Percentiles rank a stretch among this genome's conserved stretches.
phyloP scores from a whole-genome alignment of 2,329 filamentous ascomycete species.

The Diplodia seriata region DNA sequence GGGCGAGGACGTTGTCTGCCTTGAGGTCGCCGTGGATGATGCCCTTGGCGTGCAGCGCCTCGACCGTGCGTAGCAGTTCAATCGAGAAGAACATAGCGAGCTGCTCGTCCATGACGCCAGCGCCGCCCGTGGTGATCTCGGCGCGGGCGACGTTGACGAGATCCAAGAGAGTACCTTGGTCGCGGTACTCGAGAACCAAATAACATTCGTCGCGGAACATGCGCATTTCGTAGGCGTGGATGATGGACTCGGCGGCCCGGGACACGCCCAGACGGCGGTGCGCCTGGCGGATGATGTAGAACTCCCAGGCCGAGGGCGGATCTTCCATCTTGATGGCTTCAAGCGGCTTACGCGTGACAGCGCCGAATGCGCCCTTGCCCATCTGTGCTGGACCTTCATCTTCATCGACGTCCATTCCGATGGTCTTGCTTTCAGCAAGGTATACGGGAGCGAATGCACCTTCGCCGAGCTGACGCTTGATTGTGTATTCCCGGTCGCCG shows the following conservation, averaged over 20 bases:
- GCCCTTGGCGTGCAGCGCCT: conserved; percentile 79
- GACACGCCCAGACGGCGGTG: conserved; percentile 75
- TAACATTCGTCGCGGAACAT: conserved; percentile 90
- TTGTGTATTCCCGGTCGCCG: conserved; percentile 70
- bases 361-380: conserved; percentile 68
- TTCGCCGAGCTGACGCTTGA: conserved; percentile 86
- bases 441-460: conserved; percentile 97
- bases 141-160: conserved; percentile 85
- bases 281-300: conserved; percentile 88
- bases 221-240: conserved; percentile 88
- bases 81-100: conserved; percentile 95
- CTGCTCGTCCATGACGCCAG: conserved; percentile 82
- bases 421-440: conserved; percentile 77
- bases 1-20: conserved; percentile 91
- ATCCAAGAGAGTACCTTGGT: conserved; percentile 92
- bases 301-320: conserved; percentile 90
- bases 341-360: conserved; percentile 62
- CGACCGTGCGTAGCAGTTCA: conserved; percentile 88
- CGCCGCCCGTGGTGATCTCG: conserved; percentile 58
- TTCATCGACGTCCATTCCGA: conserved; percentile 56
- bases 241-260: conserved; percentile 77
- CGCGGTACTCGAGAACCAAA: conserved; percentile 83
- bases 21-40: conserved; percentile 95
- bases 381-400: conserved; percentile 58
- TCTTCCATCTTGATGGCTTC: conserved; percentile 96